Percentiles rank a stretch among this genome's conserved stretches.
phyloP scores from a whole-genome alignment of 2,329 filamentous ascomycete species.

The Paraconiothyrium sp. region DNA sequence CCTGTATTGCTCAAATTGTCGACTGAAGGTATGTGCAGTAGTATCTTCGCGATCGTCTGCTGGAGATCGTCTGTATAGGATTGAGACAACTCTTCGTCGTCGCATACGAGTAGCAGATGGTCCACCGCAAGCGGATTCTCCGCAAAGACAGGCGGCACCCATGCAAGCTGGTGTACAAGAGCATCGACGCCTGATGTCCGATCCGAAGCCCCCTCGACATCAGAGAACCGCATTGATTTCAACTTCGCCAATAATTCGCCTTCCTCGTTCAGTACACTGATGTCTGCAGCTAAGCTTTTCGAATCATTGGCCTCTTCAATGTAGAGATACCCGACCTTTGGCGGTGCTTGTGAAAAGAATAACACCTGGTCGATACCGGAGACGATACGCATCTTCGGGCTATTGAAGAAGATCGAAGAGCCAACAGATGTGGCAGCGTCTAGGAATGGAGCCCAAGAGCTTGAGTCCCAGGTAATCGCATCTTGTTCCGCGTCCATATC shows the following conservation, averaged over 20 bases:
- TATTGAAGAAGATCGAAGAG: conserved; percentile 52
- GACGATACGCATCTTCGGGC: conserved; percentile 51
- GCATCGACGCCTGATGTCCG: conserved; percentile 36
- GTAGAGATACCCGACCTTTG: conserved; percentile 49
- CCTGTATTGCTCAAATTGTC: conserved; percentile 20
- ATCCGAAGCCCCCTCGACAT: conserved; percentile 48
- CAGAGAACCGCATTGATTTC: conserved; percentile 51
- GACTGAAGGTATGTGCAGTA: conserved; percentile 15
- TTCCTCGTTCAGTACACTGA: conserved; percentile 37
- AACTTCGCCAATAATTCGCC: conserved; percentile 47
- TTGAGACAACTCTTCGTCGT: conserved; percentile 27
- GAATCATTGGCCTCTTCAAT: conserved; percentile 40
- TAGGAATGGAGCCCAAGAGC: conserved; percentile 53
- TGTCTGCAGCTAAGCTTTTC: conserved; percentile 38
- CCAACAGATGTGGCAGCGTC: conserved; percentile 57
- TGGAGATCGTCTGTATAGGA: conserved; percentile 31
- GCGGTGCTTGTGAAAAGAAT: conserved; percentile 26
- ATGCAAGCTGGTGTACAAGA: conserved; percentile 51
- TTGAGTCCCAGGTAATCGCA: conserved; percentile 35
- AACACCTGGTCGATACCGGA: conserved; percentile 42
- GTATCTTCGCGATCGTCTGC: conserved; percentile 1
- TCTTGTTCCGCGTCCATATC: conserved; percentile 42
- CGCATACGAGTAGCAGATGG: conserved; percentile 38
- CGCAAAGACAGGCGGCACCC: conserved; percentile 48
- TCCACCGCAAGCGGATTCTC: conserved; percentile 41